A percentile compares a stretch with the other conserved stretches of the same genome.
Conservation (phyloP, 495 filamentous ascomycete genomes). For the Hyaloscypha bicolor region DNA sequence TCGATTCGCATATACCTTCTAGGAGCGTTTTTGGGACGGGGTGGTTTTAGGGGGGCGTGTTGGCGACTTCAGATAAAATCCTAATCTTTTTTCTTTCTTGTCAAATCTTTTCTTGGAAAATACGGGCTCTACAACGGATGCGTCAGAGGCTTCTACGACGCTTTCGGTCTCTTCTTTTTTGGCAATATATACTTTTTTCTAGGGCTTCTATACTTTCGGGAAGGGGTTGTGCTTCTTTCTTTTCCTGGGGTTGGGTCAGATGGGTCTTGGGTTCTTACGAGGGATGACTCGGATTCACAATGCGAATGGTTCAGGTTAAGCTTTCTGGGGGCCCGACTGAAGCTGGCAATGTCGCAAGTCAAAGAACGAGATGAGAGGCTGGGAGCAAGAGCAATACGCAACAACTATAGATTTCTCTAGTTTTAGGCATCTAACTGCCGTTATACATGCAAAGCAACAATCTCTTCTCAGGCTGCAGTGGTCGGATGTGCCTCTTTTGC, state of each 20-base stretch:
- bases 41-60: neutral
- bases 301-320: neutral
- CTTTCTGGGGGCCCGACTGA: neutral
- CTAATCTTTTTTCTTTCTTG: neutral
- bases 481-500: neutral
- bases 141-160: neutral
- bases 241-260: neutral
- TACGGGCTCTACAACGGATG: neutral
- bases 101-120: slow-evolving; percentile 1
- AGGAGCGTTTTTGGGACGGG: neutral
- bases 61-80: neutral
- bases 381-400: neutral
- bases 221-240: neutral
- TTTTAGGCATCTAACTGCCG: neutral
- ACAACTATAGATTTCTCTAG: slow-evolving; percentile 2
- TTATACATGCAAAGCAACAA: neutral
- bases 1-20: neutral
- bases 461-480: neutral
- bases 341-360: neutral
- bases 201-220: neutral
- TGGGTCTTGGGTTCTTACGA: slow-evolving; percentile 1
- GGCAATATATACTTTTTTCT: neutral
- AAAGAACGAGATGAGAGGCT: neutral
- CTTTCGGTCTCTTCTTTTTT: neutral
- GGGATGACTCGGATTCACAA: neutral